These are phyloP conservation scores for sorghum (Sorghum bicolor) DNA, from an alignment of 176 grass and related monocot genomes.

Conservation along the genomic window DNA sequence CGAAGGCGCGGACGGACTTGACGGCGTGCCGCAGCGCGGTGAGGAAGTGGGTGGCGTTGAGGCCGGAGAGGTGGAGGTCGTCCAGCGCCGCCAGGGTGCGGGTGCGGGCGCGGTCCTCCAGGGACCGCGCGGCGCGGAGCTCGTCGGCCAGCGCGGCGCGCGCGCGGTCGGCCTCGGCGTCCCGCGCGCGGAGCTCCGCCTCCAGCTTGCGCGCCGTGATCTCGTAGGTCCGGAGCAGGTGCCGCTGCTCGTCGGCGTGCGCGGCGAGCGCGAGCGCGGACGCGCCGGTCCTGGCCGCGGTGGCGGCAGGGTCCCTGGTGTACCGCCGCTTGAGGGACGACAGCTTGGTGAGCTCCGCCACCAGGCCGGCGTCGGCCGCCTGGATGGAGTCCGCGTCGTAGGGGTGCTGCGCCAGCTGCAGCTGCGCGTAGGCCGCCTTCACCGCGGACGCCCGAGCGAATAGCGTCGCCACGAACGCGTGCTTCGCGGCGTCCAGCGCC, in stretches of 20 bases:
- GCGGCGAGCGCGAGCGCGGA: neutral
- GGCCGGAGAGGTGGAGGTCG: slow-evolving; percentile 65
- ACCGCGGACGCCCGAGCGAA: slow-evolving; percentile 73
- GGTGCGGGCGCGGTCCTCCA: slow-evolving; percentile 48
- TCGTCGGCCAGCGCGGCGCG: slow-evolving; percentile 26
- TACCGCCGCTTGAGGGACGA: slow-evolving; percentile 63
- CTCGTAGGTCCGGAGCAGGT: slow-evolving; percentile 64
- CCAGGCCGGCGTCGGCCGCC: slow-evolving; percentile 51
- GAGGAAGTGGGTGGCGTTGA: slow-evolving; percentile 75
- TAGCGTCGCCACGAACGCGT: slow-evolving; percentile 52
- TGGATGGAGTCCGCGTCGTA: slow-evolving; percentile 69
- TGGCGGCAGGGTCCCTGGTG: slow-evolving; percentile 1
- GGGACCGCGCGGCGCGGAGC: slow-evolving; percentile 14
- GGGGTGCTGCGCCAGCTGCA: slow-evolving; percentile 73
- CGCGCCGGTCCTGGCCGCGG: neutral
- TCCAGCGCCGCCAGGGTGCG: slow-evolving; percentile 54
- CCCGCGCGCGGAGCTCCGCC: slow-evolving; percentile 52
- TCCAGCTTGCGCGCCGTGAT: slow-evolving; percentile 65
- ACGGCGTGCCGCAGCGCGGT: slow-evolving; percentile 47
- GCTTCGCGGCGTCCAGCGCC: slow-evolving; percentile 23
- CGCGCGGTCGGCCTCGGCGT: slow-evolving; percentile 40
- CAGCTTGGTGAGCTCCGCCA: slow-evolving; percentile 64
- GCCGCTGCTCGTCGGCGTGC: slow-evolving; percentile 40
- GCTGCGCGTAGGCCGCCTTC: slow-evolving; percentile 83
- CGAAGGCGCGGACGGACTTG: slow-evolving; percentile 53